Percentiles rank a stretch among this genome's conserved stretches.
These are phyloP conservation scores for Phialophora macrospora DNA, from an alignment of 2,329 filamentous ascomycete genomes.

Conservation along the genomic window DNA sequence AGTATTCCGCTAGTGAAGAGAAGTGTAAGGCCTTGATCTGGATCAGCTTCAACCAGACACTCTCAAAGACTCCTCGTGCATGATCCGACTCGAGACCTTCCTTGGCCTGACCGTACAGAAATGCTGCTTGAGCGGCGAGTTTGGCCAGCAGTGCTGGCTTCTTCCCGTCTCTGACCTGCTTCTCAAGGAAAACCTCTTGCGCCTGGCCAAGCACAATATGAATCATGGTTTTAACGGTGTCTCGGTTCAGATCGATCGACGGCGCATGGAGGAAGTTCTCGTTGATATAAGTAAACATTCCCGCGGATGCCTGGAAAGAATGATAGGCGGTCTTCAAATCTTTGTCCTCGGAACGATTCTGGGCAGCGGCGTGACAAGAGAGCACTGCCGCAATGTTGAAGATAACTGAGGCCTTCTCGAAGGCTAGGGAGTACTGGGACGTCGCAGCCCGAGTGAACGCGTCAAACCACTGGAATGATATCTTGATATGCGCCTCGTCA, in stretches of 20 bases:
- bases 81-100: constrained; percentile 95
- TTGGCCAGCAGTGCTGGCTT: constrained; percentile 92
- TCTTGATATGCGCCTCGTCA: constrained; percentile 98
- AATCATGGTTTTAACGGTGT: constrained; percentile 95
- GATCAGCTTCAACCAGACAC: constrained; percentile 80
- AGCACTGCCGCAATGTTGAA: constrained; percentile 99
- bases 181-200: constrained; percentile 96
- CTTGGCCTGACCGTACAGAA: constrained; percentile 82
- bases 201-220: constrained; percentile 91
- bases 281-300: constrained; percentile 99
- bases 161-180: constrained; percentile 90
- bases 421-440: constrained; percentile 92
- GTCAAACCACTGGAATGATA: constrained; percentile 98
- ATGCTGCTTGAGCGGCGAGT: constrained; percentile 85
- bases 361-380: constrained; percentile 91
- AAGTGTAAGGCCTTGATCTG: constrained; percentile 79
- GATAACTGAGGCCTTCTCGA: constrained; percentile 98
- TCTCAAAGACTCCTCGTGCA: constrained; percentile 87
- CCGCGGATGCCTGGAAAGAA: constrained; percentile 95
- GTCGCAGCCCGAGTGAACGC: constrained; percentile 99
- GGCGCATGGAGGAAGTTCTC: constrained; percentile 98
- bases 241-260: constrained; percentile 90
- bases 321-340: constrained; percentile 97
- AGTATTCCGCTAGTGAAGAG: constrained; percentile 87
- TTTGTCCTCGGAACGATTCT: constrained; percentile 88